A percentile compares a stretch with the other conserved stretches of the same genome.
These are phyloP conservation scores for Urtica urens DNA, from an alignment of 306 rosid species.

Conservation along the genomic window DNA sequence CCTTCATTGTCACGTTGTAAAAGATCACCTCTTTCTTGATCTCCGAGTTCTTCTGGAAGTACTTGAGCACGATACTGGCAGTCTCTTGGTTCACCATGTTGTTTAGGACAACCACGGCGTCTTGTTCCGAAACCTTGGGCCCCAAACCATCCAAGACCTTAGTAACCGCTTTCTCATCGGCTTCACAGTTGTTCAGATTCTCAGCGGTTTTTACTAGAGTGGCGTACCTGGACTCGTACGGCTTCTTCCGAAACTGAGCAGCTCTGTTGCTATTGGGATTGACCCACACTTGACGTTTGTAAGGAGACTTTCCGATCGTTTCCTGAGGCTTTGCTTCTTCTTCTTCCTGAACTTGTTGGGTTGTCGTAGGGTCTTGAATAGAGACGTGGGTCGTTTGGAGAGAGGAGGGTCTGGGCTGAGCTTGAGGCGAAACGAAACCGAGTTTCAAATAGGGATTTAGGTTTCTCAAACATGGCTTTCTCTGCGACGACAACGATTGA, in stretches of 20 bases:
- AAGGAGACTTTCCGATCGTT: conserved; percentile 26
- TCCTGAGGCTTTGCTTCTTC: conserved; percentile 19
- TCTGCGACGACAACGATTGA: conserved; percentile 16
- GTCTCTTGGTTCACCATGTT: conserved; percentile 41
- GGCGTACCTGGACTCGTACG: conserved; percentile 50
- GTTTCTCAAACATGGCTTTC: conserved; percentile 16
- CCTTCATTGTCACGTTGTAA: conserved; percentile 62
- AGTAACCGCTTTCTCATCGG: conserved; percentile 31
- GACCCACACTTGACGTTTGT: conserved; percentile 60
- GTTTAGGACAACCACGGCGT: conserved; percentile 45
- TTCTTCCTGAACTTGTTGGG: conserved; percentile 20
- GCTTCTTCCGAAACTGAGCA: conserved; percentile 40
- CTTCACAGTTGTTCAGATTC: conserved; percentile 38
- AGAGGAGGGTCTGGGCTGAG: conserved; percentile 25
- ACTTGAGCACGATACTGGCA: conserved; percentile 38
- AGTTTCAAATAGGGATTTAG: conserved; percentile 18
- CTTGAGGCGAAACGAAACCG: conserved; percentile 12
- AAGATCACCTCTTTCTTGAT: conserved; percentile 34
- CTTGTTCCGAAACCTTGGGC: conserved; percentile 28
- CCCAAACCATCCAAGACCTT: conserved; percentile 35
- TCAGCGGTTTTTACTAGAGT: conserved; percentile 40
- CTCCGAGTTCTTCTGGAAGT: conserved; percentile 33
- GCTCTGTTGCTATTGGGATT: conserved; percentile 87
- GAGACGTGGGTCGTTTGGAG: conserved; percentile 51
- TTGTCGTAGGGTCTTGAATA: conserved; percentile 41